Conservation (phyloP, 2,329 filamentous ascomycete species). For the Onygenales sp. region DNA sequence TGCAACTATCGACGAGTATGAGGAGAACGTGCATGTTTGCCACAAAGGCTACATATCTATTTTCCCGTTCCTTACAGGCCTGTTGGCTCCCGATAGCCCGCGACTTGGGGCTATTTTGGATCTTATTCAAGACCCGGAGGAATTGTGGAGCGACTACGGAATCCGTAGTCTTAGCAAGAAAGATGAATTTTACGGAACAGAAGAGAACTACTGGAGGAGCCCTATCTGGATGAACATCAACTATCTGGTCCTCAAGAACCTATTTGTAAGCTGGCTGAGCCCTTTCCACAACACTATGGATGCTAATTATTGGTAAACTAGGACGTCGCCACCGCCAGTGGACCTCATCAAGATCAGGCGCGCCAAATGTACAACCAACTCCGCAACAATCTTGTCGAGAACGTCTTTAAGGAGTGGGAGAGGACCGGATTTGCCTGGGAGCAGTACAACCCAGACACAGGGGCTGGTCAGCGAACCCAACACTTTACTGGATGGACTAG, state of each 20-base stretch:
- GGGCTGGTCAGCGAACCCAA: conserved; percentile 86
- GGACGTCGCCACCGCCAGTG: conserved; percentile 54
- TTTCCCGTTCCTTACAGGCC: conserved; percentile 81
- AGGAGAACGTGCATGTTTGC: conserved; percentile 81
- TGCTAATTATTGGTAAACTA: conserved; percentile 20
- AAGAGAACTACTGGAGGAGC: conserved; percentile 94
- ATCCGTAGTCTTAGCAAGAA: conserved; percentile 79
- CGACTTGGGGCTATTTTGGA: conserved; percentile 67
- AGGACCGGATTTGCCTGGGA: conserved; percentile 97
- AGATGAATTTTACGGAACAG: conserved; percentile 75
- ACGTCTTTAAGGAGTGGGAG: conserved; percentile 78
- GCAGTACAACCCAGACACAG: conserved; percentile 92
- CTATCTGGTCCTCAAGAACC: conserved; percentile 70
- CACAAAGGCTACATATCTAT: conserved; percentile 95
- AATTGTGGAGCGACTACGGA: conserved; percentile 87
- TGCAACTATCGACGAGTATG: conserved; percentile 87
- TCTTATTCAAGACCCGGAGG: conserved; percentile 67
- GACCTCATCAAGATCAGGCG: conserved; percentile 61
- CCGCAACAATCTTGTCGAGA: conserved; percentile 76
- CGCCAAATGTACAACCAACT: conserved; percentile 65
- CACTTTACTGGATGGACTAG: conserved; percentile 99
- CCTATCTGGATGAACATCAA: conserved; percentile 97
- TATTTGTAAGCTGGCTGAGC: conserved; percentile 55
- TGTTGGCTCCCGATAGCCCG: conserved; percentile 63
- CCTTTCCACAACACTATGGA: neutral